A percentile compares a stretch with the other conserved stretches of the same genome.
These are phyloP conservation scores for Entonaema liquescens DNA, from an alignment of 495 filamentous ascomycete species.

Conservation along the genomic window DNA sequence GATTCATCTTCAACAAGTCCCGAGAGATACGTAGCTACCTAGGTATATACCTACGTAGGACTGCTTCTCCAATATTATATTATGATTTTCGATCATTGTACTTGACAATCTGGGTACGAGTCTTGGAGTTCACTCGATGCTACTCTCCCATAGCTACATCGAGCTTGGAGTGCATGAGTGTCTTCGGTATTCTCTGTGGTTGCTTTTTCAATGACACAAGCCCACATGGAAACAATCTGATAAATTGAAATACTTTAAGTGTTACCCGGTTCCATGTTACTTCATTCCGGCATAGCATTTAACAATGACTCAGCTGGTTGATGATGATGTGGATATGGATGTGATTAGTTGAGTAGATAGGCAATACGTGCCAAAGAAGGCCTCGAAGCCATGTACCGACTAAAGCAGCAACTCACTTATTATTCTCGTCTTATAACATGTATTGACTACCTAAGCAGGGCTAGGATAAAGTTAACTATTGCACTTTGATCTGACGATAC, in stretches of 20 bases:
- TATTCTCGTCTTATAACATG: not conserved
- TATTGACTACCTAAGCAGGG: not conserved
- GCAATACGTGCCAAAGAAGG: constrained; percentile 12
- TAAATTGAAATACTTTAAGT: not conserved
- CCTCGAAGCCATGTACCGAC: not conserved
- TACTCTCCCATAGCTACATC: constrained; percentile 17
- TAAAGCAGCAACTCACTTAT: constrained; percentile 3
- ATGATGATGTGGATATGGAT: not conserved
- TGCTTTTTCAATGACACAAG: constrained; percentile 10
- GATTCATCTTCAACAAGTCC: constrained; percentile 30
- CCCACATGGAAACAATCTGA: constrained; percentile 5
- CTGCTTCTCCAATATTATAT: constrained; percentile 31
- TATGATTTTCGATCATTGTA: constrained; percentile 14
- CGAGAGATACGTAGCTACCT: not conserved
- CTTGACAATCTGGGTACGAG: constrained; percentile 13
- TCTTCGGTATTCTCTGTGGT: not conserved
- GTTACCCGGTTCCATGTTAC: constrained; percentile 8
- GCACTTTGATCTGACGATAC: constrained; percentile 30
- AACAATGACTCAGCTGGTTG: not conserved
- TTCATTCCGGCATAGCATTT: not conserved
- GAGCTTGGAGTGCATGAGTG: constrained; percentile 1
- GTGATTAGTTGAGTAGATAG: not conserved
- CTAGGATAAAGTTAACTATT: not conserved
- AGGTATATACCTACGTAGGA: not conserved
- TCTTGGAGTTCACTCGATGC: constrained; percentile 6